Percentiles rank a stretch among this genome's conserved stretches.
Evolutionary conservation across 495 filamentous ascomycete genomes (phyloP).

Genomic region (Amniculicola lignicola): DNA sequence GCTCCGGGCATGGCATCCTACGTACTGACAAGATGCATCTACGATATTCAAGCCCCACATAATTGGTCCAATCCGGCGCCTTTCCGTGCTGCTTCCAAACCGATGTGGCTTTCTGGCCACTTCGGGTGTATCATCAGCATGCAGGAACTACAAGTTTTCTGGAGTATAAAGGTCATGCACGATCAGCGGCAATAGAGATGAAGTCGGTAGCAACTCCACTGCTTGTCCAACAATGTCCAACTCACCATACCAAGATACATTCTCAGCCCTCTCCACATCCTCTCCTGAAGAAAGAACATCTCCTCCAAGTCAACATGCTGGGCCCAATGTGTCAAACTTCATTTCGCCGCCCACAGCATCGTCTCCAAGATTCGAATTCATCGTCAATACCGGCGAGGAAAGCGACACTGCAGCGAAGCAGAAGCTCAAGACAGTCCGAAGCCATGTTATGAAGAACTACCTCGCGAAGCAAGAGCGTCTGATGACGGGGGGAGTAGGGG

Average conservation of each 20-base stretch:
- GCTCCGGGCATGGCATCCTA: too few species aligned
- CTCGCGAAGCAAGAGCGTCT: conserved; percentile 21
- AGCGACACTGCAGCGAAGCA: conserved; percentile 11
- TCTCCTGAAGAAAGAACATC: not conserved
- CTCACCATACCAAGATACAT: conserved; percentile 11
- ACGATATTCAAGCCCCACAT: too few species aligned
- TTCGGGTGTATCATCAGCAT: too few species aligned
- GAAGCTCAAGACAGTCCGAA: conserved; percentile 28
- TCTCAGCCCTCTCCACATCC: not conserved
- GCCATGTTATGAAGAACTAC: conserved; percentile 32
- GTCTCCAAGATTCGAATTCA: conserved; percentile 29
- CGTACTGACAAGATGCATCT: too few species aligned
- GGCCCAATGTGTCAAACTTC: not conserved
- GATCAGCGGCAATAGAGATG: too few species aligned
- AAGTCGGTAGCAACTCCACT: too few species aligned
- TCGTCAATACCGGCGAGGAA: conserved; percentile 26
- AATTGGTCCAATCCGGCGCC: too few species aligned
- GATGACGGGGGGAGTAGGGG: not conserved
- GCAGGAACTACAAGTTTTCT: too few species aligned
- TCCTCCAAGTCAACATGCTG: not conserved
- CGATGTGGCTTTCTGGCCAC: too few species aligned
- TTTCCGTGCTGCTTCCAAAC: too few species aligned
- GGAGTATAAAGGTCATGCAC: too few species aligned
- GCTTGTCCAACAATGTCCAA: conserved; percentile 3
- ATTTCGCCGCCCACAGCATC: not conserved